Conservation (phyloP, 2,329 filamentous ascomycete species). For the Epicoccum nigrum region DNA sequence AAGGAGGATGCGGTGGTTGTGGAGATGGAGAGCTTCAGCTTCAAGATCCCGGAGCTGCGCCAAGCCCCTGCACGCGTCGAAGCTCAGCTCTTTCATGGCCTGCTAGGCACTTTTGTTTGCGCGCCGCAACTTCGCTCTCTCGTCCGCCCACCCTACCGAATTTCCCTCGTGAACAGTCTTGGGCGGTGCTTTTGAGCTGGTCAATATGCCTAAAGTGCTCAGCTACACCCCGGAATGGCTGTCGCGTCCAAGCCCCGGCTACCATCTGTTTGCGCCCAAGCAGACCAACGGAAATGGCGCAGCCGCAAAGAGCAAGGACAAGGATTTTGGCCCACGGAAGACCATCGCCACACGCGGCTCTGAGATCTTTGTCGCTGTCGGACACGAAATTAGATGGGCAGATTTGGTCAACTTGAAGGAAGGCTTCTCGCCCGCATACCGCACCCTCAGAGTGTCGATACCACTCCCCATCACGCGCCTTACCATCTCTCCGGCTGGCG, state of each 20-base stretch:
- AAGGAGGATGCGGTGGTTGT: constrained; percentile 2
- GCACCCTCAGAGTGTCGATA: constrained; percentile 73
- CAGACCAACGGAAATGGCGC: constrained; percentile 41
- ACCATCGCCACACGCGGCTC: constrained; percentile 82
- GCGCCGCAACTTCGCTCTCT: constrained; percentile 6
- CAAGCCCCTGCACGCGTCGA: constrained; percentile 24
- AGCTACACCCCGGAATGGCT: constrained; percentile 90
- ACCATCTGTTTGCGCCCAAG: constrained; percentile 72
- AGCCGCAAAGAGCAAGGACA: constrained; percentile 33
- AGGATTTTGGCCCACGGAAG: constrained; percentile 52
- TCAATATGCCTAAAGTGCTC: constrained; percentile 81
- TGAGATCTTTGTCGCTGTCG: constrained; percentile 86
- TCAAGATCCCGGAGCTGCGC: constrained; percentile 17
- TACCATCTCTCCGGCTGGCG: constrained; percentile 78
- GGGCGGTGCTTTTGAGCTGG: constrained; percentile 4
- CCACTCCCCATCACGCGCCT: constrained; percentile 85
- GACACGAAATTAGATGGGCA: constrained; percentile 90
- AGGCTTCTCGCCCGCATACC: constrained; percentile 34
- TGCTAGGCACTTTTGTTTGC: constrained; percentile 14
- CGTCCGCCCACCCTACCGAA: constrained; percentile 2
- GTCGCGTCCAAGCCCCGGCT: constrained; percentile 75
- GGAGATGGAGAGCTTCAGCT: constrained; percentile 19
- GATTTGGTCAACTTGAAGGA: constrained; percentile 82
- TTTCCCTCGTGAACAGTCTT: not conserved
- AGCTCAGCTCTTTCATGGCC: too few species aligned